Evolutionary conservation across 805 yeast genomes (phyloP).

Genomic region (Barnettozyma botsteinii): DNA sequence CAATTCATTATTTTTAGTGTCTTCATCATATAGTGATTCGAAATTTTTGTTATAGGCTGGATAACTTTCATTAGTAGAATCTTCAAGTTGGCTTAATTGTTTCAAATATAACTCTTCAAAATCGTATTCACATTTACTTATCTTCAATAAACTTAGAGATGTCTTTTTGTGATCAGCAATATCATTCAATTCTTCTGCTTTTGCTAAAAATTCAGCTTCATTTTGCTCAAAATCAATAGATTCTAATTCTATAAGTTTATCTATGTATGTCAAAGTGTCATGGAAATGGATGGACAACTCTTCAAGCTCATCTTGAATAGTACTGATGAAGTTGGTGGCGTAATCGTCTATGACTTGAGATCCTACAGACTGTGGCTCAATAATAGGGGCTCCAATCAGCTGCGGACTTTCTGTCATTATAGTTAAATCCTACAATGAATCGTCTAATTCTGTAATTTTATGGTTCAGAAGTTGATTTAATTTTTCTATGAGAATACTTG

Average conservation of each 20-base stretch:
- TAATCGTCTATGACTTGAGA: conserved; percentile 2
- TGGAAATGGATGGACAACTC: conserved; percentile 10
- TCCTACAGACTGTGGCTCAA: neutral
- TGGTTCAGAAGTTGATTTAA: too few species aligned
- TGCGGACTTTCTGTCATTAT: neutral
- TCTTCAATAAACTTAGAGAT: neutral
- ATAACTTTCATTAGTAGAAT: conserved; percentile 10
- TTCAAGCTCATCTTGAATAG: conserved; percentile 10
- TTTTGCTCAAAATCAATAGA: conserved; percentile 10
- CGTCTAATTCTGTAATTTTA: too few species aligned
- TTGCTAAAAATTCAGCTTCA: conserved; percentile 5
- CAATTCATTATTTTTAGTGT: conserved; percentile 10
- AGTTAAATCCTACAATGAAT: neutral
- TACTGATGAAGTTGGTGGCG: conserved; percentile 1
- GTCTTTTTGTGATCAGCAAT: conserved; percentile 1
- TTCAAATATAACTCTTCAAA: conserved; percentile 9
- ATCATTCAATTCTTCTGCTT: conserved; percentile 1
- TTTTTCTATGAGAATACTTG: too few species aligned
- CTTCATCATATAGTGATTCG: conserved; percentile 15
- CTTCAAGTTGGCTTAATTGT: conserved; percentile 5
- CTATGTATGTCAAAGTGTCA: conserved; percentile 8
- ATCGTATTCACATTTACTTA: conserved; percentile 14
- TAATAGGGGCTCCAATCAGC: neutral
- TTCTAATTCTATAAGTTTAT: conserved; percentile 16
- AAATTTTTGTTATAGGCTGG: conserved; percentile 14